Percentiles rank a stretch among this genome's conserved stretches.
These are phyloP conservation scores for Graphilbum sp. DNA, from an alignment of 2,329 filamentous ascomycete species.

Conservation along the genomic window DNA sequence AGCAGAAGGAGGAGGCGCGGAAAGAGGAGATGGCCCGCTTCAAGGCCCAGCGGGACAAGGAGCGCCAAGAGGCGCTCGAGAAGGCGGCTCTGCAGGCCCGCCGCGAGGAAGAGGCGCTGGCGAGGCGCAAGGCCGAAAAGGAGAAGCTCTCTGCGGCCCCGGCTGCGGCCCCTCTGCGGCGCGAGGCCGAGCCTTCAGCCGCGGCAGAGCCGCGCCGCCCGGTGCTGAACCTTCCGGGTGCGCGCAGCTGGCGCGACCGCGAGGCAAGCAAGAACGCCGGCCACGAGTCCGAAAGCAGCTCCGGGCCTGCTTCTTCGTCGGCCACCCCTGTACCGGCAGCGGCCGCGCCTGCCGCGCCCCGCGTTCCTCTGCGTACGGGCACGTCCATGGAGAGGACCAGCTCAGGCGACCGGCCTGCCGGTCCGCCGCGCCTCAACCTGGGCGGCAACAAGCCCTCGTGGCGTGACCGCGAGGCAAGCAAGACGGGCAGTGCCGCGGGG, in stretches of 20 bases:
- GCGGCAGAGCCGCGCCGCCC: slow-evolving; percentile 36
- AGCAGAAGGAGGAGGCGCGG: slow-evolving; percentile 63
- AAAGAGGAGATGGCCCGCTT: slow-evolving; percentile 50
- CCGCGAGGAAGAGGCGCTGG: slow-evolving; percentile 78
- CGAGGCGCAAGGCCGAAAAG: slow-evolving; percentile 52
- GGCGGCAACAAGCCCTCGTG: slow-evolving; percentile 35
- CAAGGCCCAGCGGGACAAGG: slow-evolving; percentile 49
- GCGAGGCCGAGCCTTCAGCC: background rate
- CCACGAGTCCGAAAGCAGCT: slow-evolving; percentile 10
- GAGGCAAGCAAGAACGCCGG: slow-evolving; percentile 34
- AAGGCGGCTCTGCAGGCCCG: slow-evolving; percentile 55
- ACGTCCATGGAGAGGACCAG: slow-evolving; percentile 24
- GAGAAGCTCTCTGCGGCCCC: slow-evolving; percentile 25
- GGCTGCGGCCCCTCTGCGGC: slow-evolving; percentile 4
- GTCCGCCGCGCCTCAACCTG: slow-evolving; percentile 38
- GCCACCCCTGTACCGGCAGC: slow-evolving; percentile 14
- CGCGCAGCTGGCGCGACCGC: slow-evolving; percentile 55
- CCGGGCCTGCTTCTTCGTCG: too few species aligned
- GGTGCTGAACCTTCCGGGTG: slow-evolving; percentile 40
- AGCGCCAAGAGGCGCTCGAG: slow-evolving; percentile 51
- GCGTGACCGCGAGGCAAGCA: slow-evolving; percentile 43
- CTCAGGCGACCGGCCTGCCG: slow-evolving; percentile 21
- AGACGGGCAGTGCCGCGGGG: slow-evolving; percentile 12
- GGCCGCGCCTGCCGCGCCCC: slow-evolving; percentile 14
- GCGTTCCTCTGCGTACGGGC: slow-evolving; percentile 16